A percentile compares a stretch with the other conserved stretches of the same genome.
These are phyloP conservation scores for Vitis hybrid DNA, from an alignment of 177 flowering plant genomes.

Conservation along the genomic window DNA sequence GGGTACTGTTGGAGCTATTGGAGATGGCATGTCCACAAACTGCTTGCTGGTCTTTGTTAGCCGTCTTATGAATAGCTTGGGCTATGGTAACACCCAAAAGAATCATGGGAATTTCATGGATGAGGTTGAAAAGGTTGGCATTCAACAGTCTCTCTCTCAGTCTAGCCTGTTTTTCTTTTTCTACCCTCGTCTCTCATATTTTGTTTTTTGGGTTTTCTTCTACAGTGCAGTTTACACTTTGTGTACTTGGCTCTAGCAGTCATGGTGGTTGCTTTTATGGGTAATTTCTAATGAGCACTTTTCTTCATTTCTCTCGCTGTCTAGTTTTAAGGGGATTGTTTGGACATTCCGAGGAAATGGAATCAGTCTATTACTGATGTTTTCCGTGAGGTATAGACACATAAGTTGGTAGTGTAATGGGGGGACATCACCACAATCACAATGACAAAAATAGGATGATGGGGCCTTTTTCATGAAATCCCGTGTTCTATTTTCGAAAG, in stretches of 20 bases:
- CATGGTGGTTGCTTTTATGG: conserved; percentile 82
- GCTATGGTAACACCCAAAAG: conserved; percentile 45
- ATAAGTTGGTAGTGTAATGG: not conserved
- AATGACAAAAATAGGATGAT: not conserved
- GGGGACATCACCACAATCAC: not conserved
- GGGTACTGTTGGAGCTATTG: conserved; percentile 85
- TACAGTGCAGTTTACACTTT: conserved; percentile 77
- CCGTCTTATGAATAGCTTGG: conserved; percentile 78
- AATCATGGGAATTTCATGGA: conserved; percentile 60
- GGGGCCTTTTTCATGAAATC: conserved; percentile 3
- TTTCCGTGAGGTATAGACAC: not conserved
- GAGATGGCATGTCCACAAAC: conserved; percentile 93
- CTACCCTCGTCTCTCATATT: not conserved
- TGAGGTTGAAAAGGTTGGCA: conserved; percentile 57
- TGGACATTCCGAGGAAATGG: not conserved
- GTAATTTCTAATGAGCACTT: conserved; percentile 37
- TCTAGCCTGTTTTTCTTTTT: not conserved
- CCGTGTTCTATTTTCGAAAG: not conserved
- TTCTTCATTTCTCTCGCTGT: conserved; percentile 10
- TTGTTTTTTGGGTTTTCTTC: conserved; percentile 3
- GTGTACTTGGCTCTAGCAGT: conserved; percentile 84
- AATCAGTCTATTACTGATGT: not conserved
- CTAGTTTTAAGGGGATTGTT: not conserved
- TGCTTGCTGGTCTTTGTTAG: conserved; percentile 68
- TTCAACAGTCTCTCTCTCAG: conserved; percentile 4